Evolutionary conservation across 1,284 basidiomycete species (phyloP), one percentile per base, ranked within the genome.

Genomic region (Ustilago shanxiensis): DNA sequence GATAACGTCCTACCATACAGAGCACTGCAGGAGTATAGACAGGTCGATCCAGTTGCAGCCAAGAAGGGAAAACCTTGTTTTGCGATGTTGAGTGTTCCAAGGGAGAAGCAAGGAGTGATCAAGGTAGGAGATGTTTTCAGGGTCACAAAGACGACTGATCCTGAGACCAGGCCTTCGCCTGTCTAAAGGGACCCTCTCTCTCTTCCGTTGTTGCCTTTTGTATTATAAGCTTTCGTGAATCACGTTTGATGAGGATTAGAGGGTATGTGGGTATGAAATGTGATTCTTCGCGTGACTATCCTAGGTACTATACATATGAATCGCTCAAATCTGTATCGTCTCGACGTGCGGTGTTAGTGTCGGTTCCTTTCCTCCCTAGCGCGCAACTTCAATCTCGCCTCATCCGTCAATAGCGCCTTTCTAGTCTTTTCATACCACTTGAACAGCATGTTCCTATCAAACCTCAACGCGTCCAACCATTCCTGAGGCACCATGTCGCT

Each of bases 61-160:
- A 52, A 58, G 8, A 75, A 79, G 47, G 80, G 72, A 13, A 83
- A 83, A 45, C 82, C 82, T 20, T 83, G 82, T 63, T 83, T 79
- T 16, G 79, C 69, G 1, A 79, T 79, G 77, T 47, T 79, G 13
- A 72, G 67, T 45, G 73, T 72, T 2, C 68, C 71, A 3, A 64
- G 76, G 20, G 76, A 80, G 41, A 71, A 67, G 52, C 37, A 76
- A 10, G 79, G 79, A 8, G 59, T 69, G 11, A 51, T 80, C 1
- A 64, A 54, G 29, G 79, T 80, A 1, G 76, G 79, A 18, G 79
- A 80, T 55, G 49, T 73, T 13, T 71, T 75, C 26, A 58, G 79
- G 24, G 70, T 80, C 16, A 80, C 79, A 9, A 68, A 72, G 45
- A 79, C 71, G 10, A 77, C 71, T 7, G 72, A 80, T 60, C 79